Evolutionary conservation across 2,329 filamentous ascomycete species (phyloP).

Genomic region (Ceratocystis albifundus): DNA sequence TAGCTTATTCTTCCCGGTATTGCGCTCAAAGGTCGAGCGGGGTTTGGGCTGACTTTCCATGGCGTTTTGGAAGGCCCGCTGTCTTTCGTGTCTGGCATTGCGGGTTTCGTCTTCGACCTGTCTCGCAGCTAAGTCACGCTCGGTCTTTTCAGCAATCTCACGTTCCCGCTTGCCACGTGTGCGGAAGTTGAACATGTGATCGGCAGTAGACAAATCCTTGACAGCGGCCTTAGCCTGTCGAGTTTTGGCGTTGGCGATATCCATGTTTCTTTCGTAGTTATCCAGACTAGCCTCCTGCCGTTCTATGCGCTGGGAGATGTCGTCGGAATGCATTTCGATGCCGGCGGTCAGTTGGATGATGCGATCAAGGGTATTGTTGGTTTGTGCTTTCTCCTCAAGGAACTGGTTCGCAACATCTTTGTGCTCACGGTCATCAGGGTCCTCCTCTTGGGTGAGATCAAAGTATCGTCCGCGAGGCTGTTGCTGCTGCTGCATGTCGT

Average conservation of each 20-base stretch:
- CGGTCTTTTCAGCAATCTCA: slow-evolving; percentile 55
- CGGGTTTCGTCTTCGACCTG: slow-evolving; percentile 19
- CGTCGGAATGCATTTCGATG: slow-evolving; percentile 57
- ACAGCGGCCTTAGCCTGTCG: slow-evolving; percentile 68
- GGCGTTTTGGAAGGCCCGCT: slow-evolving; percentile 27
- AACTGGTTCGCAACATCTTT: slow-evolving; percentile 42
- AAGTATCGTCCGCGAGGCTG: slow-evolving; percentile 53
- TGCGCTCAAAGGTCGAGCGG: slow-evolving; percentile 16
- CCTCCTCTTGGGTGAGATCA: slow-evolving; percentile 64
- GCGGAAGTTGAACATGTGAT: slow-evolving; percentile 67
- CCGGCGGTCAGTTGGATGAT: slow-evolving; percentile 55
- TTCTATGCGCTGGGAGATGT: slow-evolving; percentile 62
- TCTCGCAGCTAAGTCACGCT: slow-evolving; percentile 33
- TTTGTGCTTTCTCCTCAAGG: slow-evolving; percentile 43
- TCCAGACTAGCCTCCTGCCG: slow-evolving; percentile 66
- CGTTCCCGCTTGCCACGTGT: slow-evolving; percentile 54
- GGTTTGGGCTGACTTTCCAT: slow-evolving; percentile 16
- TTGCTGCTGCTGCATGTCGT: slow-evolving; percentile 37
- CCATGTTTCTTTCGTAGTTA: slow-evolving; percentile 72
- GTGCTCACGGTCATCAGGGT: slow-evolving; percentile 61
- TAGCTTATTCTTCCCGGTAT: slow-evolving; percentile 42
- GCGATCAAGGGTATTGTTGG: slow-evolving; percentile 25
- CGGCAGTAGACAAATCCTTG: slow-evolving; percentile 70
- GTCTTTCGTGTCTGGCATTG: slow-evolving; percentile 26
- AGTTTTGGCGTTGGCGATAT: slow-evolving; percentile 65